These are phyloP conservation scores for Alternaria atra DNA, from an alignment of 2,329 filamentous ascomycete species.

Conservation along the genomic window DNA sequence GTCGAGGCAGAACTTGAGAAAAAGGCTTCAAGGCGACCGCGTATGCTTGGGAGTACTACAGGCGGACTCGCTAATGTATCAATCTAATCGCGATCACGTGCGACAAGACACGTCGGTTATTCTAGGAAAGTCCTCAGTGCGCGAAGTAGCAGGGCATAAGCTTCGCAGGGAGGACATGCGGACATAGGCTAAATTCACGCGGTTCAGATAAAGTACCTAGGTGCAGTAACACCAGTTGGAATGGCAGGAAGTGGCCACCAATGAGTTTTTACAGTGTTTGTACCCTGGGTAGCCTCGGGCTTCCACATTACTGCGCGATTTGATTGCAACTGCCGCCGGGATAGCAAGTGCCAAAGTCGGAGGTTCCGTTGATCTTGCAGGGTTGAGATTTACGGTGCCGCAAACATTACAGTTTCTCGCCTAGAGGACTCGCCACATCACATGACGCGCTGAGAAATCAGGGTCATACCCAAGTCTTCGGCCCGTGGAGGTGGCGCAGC, in stretches of 20 bases:
- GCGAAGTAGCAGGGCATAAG: neutral
- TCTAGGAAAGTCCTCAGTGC: neutral
- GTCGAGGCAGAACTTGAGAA: neutral
- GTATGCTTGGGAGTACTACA: neutral
- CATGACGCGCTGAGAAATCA: constrained; percentile 12
- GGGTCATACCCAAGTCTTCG: neutral
- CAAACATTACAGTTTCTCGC: neutral
- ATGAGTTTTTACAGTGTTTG: neutral
- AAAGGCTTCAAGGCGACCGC: neutral
- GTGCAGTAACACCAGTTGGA: too few species aligned
- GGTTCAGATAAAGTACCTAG: too few species aligned
- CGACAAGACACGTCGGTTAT: too few species aligned
- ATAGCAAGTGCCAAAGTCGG: neutral
- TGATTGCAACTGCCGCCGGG: neutral
- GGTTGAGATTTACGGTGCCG: neutral
- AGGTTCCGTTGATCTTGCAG: neutral
- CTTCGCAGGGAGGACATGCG: too few species aligned
- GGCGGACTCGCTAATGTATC: neutral
- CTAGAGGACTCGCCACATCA: constrained; percentile 5
- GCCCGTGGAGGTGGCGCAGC: constrained; percentile 15
- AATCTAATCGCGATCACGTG: too few species aligned
- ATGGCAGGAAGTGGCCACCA: neutral
- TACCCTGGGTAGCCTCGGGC: neutral
- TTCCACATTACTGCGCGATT: neutral
- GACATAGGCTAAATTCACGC: too few species aligned